Evolutionary conservation across 2,329 filamentous ascomycete genomes (phyloP).

Genomic region (Colletotrichum brevisporum): DNA sequence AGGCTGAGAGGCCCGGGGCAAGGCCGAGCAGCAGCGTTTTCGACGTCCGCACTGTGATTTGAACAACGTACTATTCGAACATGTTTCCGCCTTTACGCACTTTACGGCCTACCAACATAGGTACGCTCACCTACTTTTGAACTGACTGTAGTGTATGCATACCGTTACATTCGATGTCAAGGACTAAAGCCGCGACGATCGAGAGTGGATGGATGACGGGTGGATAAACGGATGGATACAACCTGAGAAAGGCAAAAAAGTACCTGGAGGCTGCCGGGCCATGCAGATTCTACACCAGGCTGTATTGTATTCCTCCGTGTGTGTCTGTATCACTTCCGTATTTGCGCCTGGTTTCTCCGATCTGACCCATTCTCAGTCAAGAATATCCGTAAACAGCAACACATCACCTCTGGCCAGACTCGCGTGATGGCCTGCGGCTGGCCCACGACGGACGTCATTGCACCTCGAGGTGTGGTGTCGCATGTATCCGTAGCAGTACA

Average conservation of each 20-base stretch:
- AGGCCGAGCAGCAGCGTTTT: not conserved
- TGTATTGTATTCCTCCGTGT: not conserved
- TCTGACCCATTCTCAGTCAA: no score
- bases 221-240: conserved; percentile 15
- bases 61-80: conserved; percentile 5
- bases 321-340: not conserved
- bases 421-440: conserved; percentile 36
- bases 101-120: not conserved
- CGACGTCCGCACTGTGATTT: conserved; percentile 15
- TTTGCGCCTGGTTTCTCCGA: no score
- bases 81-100: not conserved
- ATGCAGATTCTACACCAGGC: not conserved
- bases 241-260: no score
- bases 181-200: conserved; percentile 30
- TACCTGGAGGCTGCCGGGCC: no score
- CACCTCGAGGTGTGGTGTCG: conserved; percentile 31
- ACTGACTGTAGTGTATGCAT: conserved; percentile 5
- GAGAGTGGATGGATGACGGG: conserved; percentile 21
- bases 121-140: conserved; percentile 22
- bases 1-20: not conserved
- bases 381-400: conserved; percentile 12
- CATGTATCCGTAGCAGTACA: not conserved
- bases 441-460: conserved; percentile 34
- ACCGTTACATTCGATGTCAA: conserved; percentile 37
- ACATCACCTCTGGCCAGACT: conserved; percentile 20